Percentiles rank a stretch among this genome's conserved stretches.
Evolutionary conservation across 2,329 filamentous ascomycete species (phyloP).

Genomic region (Monilinia aucupariae): DNA sequence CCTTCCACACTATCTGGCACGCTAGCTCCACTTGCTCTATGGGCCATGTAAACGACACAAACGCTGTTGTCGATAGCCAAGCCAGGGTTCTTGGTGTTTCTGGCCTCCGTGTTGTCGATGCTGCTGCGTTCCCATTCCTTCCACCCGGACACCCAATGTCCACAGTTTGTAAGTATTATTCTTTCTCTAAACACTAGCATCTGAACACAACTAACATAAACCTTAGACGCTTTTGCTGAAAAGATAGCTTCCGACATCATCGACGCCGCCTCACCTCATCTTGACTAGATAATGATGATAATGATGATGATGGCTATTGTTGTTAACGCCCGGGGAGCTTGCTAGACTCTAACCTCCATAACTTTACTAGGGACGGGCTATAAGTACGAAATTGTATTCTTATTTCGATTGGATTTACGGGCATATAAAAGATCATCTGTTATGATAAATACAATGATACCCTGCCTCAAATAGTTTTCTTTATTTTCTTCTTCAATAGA

Average conservation of each 20-base stretch:
- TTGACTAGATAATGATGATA: neutral
- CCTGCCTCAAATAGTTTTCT: too few relatives aligned
- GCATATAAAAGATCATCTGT: too few relatives aligned
- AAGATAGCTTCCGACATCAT: constrained; percentile 36
- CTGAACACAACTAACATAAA: neutral
- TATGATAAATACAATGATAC: too few relatives aligned
- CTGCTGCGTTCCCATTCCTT: constrained; percentile 27
- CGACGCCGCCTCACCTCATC: neutral
- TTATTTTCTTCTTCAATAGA: too few relatives aligned
- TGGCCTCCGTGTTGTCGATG: constrained; percentile 28
- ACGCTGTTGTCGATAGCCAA: constrained; percentile 30
- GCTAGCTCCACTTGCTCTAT: constrained; percentile 54
- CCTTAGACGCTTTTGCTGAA: constrained; percentile 39
- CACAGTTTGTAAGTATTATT: constrained; percentile 36
- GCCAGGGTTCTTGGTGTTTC: constrained; percentile 27
- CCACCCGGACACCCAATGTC: constrained; percentile 41
- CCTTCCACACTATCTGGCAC: constrained; percentile 41
- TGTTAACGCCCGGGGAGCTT: too few relatives aligned
- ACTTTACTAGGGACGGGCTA: too few relatives aligned
- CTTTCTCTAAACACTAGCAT: neutral
- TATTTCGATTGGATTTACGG: too few relatives aligned
- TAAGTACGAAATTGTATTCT: too few relatives aligned
- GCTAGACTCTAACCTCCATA: too few relatives aligned
- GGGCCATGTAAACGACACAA: constrained; percentile 42
- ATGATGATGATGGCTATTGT: too few relatives aligned